Base-by-base conservation (phyloP, 2,329 filamentous ascomycete species). In the Pyricularia pennisetigena region DNA sequence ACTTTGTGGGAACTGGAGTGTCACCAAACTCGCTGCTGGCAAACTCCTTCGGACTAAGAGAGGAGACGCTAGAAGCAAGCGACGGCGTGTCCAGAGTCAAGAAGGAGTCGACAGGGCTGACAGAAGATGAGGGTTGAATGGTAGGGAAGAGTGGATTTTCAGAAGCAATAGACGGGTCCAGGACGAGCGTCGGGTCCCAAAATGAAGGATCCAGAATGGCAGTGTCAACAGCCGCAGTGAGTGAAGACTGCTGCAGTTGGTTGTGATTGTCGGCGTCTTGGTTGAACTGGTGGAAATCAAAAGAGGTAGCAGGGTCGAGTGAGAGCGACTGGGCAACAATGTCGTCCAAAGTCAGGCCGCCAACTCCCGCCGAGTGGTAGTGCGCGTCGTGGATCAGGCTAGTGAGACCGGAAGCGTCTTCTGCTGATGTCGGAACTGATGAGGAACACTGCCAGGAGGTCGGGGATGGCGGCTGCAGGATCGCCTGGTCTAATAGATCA, bases 1-100 rank as follows among this genome's bases (percentile, higher is more conserved):
- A 10, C 59, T 62, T 62, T 9, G 16, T 30, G 26, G 65, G 41
- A 23, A 14, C 28, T 30, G 30, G 64, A 26, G 41, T 12, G 35
- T 29, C 65, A 41, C 16, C 65, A 28, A 66, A 54, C 23, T 66
- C 65, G 30, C 65, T 49, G 41, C 49, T n/a, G 24, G 26, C 41
- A 28, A 66, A 49, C 65, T 67, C 66, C 29, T 67, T 67, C 28
- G 66, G 66, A 57, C 66, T 67, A 54, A 62, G 29, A 10, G 66
- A 67, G 30, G 66, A 67, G 66, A 67, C 66, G 41, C 66, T 67
- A 26, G 66, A 67, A 24, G 49, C 66, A n/a, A 67, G 66, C 26
- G 66, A 67, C 8, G 66, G 66, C 54, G 57, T 62, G 29, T 67
- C 66, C 66, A 67, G 20, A 41, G 23, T 59, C 41, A 32, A 26